phyloP scores from a whole-genome alignment of 108 stramenopile genomes.

The Ochromonas danica region DNA sequence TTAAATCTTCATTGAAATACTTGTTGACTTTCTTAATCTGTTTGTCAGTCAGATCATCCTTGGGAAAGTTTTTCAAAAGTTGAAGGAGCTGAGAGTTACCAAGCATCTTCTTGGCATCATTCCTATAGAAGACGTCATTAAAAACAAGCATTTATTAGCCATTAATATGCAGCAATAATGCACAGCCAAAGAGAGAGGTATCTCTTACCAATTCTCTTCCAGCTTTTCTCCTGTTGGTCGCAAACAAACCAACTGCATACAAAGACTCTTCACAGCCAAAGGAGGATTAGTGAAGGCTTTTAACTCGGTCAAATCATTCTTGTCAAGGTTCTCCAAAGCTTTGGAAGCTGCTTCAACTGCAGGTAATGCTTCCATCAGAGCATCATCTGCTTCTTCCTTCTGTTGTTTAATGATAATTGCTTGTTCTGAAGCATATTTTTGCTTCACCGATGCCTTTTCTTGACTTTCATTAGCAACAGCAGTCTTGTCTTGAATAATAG shows the following conservation, averaged over 20 bases:
- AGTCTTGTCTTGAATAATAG: slow-evolving; percentile 59
- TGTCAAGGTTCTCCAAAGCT: slow-evolving; percentile 65
- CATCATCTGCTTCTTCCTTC: slow-evolving; percentile 62
- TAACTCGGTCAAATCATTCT: slow-evolving; percentile 64
- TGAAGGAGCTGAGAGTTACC: slow-evolving; percentile 55
- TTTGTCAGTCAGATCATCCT: slow-evolving; percentile 63
- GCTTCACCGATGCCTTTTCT: slow-evolving; percentile 60
- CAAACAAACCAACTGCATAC: slow-evolving; percentile 46
- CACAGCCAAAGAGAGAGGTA: too few species aligned
- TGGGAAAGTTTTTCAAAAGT: slow-evolving; percentile 61
- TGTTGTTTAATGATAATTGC: slow-evolving; percentile 53
- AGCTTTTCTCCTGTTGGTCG: slow-evolving; percentile 63
- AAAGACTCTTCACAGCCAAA: slow-evolving; percentile 42
- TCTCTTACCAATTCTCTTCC: slow-evolving; percentile 62
- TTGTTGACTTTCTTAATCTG: slow-evolving; percentile 53
- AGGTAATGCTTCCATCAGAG: slow-evolving; percentile 63
- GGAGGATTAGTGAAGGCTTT: slow-evolving; percentile 66
- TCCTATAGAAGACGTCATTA: too few species aligned
- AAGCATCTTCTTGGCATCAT: slow-evolving; percentile 65
- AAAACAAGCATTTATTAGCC: too few species aligned
- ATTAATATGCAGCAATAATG: too few species aligned
- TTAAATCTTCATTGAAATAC: slow-evolving; percentile 54
- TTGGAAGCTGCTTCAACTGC: slow-evolving; percentile 65
- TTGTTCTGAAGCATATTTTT: slow-evolving; percentile 49
- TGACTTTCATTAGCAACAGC: slow-evolving; percentile 57